Base-by-base conservation (phyloP, 169 alveolate species). In the Fabrea salina region DNA sequence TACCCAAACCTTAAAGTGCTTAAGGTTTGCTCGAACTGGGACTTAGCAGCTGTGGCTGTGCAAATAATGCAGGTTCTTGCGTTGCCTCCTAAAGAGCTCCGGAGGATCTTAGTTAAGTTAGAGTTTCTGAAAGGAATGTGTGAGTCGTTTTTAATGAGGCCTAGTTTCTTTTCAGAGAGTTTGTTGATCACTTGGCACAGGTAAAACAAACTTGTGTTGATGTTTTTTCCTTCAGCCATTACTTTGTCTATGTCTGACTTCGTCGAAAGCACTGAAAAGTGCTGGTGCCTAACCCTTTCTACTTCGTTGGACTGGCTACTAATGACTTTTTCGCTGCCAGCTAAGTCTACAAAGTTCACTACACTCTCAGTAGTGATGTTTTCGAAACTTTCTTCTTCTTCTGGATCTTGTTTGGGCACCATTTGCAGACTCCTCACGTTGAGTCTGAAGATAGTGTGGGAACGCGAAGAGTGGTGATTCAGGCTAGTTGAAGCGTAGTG, bases 81-180 rank as follows among this genome's bases (percentile, higher is more conserved):
- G 70, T 89, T 89, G 3, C 94, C 94, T 32, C 90, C 91, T 58
- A 89, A 79, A 66, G 91, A 83, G 27, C 84, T 81, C 83, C 84
- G 71, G 47, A 89, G 72, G 41, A 89, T 77, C 74, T 88, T 87
- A 0, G 94, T 89, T 51, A 89, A 59, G 51, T 85, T 89, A 37
- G 89, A 80, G 71, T 89, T 86, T 75, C 94, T 75, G 79, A 84
- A 89, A 19, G 92, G 94, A 40, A 89, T 83, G 82, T 89, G 91
- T 0, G 78, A 75, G 43, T 84, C 80, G 68, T 44, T 86, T 90
- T 41, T 90, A 88, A 72, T 86, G 86, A 5, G 89, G 83, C 75
- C 74, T 13, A 61, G 54, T 5, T 61, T 61, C 64, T 83, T 85
- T 22, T 82, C 33, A 13, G 89, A 85, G 8, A 72, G 33, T 35